Percentiles rank a stretch among this genome's conserved stretches.
Evolutionary conservation across 331 rosid genomes (phyloP).

Genomic region (Acacia pycnantha): DNA sequence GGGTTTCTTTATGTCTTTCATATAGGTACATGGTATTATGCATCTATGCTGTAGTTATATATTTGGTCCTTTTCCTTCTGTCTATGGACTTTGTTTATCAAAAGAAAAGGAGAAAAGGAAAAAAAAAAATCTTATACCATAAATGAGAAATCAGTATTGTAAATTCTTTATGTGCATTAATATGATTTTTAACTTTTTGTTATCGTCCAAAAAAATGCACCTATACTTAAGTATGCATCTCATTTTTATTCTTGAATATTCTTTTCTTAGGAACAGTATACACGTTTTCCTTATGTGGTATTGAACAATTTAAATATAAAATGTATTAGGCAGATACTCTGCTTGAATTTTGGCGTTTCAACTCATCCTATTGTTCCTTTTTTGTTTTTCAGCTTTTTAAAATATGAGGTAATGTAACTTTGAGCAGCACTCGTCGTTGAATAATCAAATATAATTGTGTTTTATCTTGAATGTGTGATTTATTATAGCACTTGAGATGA

Average conservation of each 20-base stretch:
- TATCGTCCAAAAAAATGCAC: background rate
- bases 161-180: slow-evolving; percentile 6
- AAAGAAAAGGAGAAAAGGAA: background rate
- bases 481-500: slow-evolving; percentile 11
- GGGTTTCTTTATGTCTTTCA: background rate
- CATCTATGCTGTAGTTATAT: background rate
- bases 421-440: background rate
- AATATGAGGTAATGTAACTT: background rate
- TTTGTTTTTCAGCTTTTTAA: background rate
- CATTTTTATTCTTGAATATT: background rate
- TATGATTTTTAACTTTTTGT: background rate
- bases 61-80: slow-evolving; percentile 20
- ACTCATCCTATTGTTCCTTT: background rate
- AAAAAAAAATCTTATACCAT: background rate
- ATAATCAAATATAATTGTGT: background rate
- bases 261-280: background rate
- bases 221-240: background rate
- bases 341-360: slow-evolving; percentile 5
- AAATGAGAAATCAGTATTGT: background rate
- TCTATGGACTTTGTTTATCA: slow-evolving; percentile 8
- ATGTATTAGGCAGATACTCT: slow-evolving; percentile 3
- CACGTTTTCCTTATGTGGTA: background rate
- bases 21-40: background rate
- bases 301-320: background rate
- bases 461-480: background rate